These are phyloP conservation scores for Picocystis sp. DNA, from an alignment of 163 green algal genomes.

Conservation along the genomic window DNA sequence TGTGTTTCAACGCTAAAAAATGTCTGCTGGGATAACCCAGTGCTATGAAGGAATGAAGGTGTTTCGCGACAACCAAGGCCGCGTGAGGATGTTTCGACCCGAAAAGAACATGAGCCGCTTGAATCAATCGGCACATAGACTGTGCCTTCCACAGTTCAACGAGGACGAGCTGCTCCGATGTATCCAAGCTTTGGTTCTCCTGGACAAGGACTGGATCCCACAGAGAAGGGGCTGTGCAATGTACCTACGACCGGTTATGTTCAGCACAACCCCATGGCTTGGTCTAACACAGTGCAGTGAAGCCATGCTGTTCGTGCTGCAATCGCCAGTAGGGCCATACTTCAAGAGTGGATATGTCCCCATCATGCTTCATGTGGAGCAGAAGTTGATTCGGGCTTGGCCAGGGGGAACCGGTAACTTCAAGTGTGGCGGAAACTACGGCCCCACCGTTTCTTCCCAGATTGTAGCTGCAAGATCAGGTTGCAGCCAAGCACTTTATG, in stretches of 20 bases:
- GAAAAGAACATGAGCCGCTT: slow-evolving; percentile 47
- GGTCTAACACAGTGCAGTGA: slow-evolving; percentile 24
- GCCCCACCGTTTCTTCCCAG: slow-evolving; percentile 36
- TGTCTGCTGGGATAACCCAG: background rate
- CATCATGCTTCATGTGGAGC: slow-evolving; percentile 38
- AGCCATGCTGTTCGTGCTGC: slow-evolving; percentile 31
- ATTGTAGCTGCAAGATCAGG: slow-evolving; percentile 12
- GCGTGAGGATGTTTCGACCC: slow-evolving; percentile 39
- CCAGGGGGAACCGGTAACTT: slow-evolving; percentile 36
- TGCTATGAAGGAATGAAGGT: slow-evolving; percentile 69
- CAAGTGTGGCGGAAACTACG: slow-evolving; percentile 52
- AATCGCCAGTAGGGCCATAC: slow-evolving; percentile 42
- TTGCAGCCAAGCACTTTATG: slow-evolving; percentile 13
- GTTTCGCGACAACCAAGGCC: slow-evolving; percentile 31
- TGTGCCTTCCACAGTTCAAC: slow-evolving; percentile 34
- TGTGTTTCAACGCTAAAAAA: no score
- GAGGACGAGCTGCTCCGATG: slow-evolving; percentile 38
- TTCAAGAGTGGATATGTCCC: slow-evolving; percentile 26
- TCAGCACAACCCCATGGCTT: slow-evolving; percentile 23
- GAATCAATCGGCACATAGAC: slow-evolving; percentile 24
- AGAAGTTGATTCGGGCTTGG: slow-evolving; percentile 38
- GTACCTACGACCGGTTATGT: slow-evolving; percentile 48
- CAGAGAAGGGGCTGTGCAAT: slow-evolving; percentile 31
- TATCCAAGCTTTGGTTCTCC: slow-evolving; percentile 34
- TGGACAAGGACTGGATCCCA: slow-evolving; percentile 40